Base-by-base conservation (phyloP, 2,329 filamentous ascomycete genomes). In the Hypoxylon sp. region DNA sequence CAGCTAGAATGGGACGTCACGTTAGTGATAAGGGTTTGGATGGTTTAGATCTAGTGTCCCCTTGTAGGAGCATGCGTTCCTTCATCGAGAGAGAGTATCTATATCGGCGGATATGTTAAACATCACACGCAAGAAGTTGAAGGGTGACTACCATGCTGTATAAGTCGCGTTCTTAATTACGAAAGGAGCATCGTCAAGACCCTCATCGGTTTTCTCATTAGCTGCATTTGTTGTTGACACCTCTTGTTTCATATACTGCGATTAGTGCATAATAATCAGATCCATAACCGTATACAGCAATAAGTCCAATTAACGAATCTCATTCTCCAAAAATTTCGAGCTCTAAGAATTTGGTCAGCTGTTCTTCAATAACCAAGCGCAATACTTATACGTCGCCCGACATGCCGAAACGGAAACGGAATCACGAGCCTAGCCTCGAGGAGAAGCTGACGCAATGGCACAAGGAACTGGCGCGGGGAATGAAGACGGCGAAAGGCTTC, bases 401-500 rank as follows among this genome's bases (percentile, higher is more conserved):
- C 42, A 70, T 75, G 74, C 72, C 72, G 66, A 76, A 76, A 57
- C 73, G 74, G 35, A 91, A 91, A 80, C 82, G 88, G 71, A 89
- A 87, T 65, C 72, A 77, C 63, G 82, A 85, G 50, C 78, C 80
- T 31, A 80, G 77, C 62, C 79, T 88, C 50, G 81, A 84, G 7
- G 81, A 84, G 7, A 83, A 84, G 67, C 81, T 90, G n/a, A 79
- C 82, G 7, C 85, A 87, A 72, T 82, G 85, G 73, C 84, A 86
- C 70, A 88, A 88, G 75, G 84, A 89, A 37, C 82, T 95, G 7
- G 85, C 86, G 68, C 86, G 88, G 64, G 91, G 90, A 0, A 84
- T 95, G 67, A 93, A 93, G 79, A 83, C 85, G 10, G 91, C 90
- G 62, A 93, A 92, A 76, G 90, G 90, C 51, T 91, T 93, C 75